phyloP scores from a whole-genome alignment of 78 protist species.

The Tieghemostelium lacteum region DNA sequence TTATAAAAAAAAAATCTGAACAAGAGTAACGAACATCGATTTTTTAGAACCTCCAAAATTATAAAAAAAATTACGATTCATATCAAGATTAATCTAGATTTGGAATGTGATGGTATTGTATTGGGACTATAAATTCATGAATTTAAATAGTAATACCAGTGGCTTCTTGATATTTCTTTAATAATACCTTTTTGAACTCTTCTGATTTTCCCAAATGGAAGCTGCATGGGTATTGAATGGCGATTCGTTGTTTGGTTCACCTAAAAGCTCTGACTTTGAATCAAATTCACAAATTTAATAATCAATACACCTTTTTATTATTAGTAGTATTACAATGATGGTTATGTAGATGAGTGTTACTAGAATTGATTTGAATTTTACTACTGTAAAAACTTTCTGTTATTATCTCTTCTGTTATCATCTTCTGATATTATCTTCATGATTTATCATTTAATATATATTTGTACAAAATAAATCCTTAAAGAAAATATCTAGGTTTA shows the following conservation, averaged over 20 bases:
- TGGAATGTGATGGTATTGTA: too few species aligned
- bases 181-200: constrained; percentile 62
- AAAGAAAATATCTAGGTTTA: too few species aligned
- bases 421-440: too few species aligned
- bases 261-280: constrained; percentile 77
- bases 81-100: too few species aligned
- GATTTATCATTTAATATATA: too few species aligned
- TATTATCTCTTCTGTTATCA: background rate
- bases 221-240: constrained; percentile 96
- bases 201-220: constrained; percentile 89
- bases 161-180: constrained; percentile 76
- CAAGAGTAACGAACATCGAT: too few species aligned
- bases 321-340: background rate
- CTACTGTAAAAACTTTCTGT: background rate
- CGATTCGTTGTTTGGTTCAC: constrained; percentile 84
- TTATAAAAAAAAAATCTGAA: too few species aligned
- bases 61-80: too few species aligned
- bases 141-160: constrained; percentile 38
- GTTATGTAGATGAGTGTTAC: background rate
- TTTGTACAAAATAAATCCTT: too few species aligned
- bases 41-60: too few species aligned
- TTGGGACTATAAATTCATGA: too few species aligned
- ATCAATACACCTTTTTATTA: background rate
- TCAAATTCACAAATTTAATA: too few species aligned
- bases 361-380: background rate